Evolutionary conservation across 2,329 filamentous ascomycete species (phyloP), one percentile per base, ranked within the genome.

Genomic region (Coleophoma cylindrospora): DNA sequence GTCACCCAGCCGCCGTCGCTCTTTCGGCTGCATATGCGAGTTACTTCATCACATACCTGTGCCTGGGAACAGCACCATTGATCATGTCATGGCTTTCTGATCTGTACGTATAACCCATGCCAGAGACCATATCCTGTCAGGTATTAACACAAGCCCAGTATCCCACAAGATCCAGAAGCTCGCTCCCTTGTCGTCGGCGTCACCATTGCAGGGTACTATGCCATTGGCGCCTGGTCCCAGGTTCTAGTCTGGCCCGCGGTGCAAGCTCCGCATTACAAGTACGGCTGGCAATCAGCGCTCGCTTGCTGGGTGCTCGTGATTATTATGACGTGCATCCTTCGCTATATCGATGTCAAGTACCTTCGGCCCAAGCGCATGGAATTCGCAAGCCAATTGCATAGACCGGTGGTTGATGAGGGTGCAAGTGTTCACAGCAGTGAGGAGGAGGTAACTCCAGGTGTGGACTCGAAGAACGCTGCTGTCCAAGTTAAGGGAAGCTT

Each of bases 31-130:
- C 74, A 1, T 80, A 79, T 53, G 73, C 74, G 3, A 71, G 71
- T 45, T 78, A 77, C 53, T 77, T 79, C 54, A 73, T 79, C 57
- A 69, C 70, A 0, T 75, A 71, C 54, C 63, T 74, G 10, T 67
- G 65, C 14, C 62, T 77, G 3, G 76, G 75, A 1, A 79, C 75
- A 0, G 75, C 75, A 2, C 75, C 76, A 0, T 57, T 79, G 33
- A 76, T 79, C 40, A 71, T 77, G 54, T 69, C 74, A 0, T 79
- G 76, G 76, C 61, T 79, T 3, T 72, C 74, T 0, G 75, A 79
- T 56, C 61, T 75, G 57, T 64, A 43, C 45, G 65, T 57, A 21
- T 19, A 40, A 13, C 6, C 22, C 14, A 22, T 41, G 13, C 2
- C 2, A n/a, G 7, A 6, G 5, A 21, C 15, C 6, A 8, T 48